These are phyloP conservation scores for Entonaema liquescens DNA, from an alignment of 495 filamentous ascomycete species.

Conservation along the genomic window DNA sequence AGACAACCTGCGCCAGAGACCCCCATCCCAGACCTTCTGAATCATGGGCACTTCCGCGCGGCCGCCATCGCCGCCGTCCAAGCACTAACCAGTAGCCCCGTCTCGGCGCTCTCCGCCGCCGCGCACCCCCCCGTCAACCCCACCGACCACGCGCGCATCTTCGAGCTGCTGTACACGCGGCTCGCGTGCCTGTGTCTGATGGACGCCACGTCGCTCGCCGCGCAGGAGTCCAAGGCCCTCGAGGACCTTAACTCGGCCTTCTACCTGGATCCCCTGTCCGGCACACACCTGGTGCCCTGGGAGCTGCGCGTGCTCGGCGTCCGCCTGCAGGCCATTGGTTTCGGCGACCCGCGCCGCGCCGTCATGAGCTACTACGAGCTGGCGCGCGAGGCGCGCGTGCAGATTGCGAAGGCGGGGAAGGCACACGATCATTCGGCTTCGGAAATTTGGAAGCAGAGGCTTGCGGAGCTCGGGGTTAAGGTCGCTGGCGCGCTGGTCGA, in stretches of 20 bases:
- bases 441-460: constrained; percentile 70
- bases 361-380: constrained; percentile 91
- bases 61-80: constrained; percentile 77
- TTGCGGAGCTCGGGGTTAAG: constrained; percentile 78
- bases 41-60: constrained; percentile 70
- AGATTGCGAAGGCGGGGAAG: constrained; percentile 51
- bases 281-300: constrained; percentile 80
- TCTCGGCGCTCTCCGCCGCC: constrained; percentile 27
- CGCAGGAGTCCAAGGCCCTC: constrained; percentile 83
- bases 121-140: constrained; percentile 58
- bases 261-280: constrained; percentile 62
- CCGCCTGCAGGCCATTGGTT: constrained; percentile 83
- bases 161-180: constrained; percentile 81
- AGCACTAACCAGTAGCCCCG: constrained; percentile 66
- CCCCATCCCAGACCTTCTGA: constrained; percentile 64
- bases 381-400: constrained; percentile 73
- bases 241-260: constrained; percentile 81
- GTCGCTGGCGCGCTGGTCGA: constrained; percentile 85
- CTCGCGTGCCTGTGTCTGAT: constrained; percentile 83
- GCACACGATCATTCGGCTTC: constrained; percentile 56
- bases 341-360: constrained; percentile 81
- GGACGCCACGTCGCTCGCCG: constrained; percentile 73
- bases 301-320: constrained; percentile 82
- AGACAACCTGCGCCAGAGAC: constrained; percentile 57
- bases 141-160: constrained; percentile 69